Percentiles rank a stretch among this genome's conserved stretches.
Evolutionary conservation across 169 alveolate genomes (phyloP).

Genomic region (Eimeria falciformis): DNA sequence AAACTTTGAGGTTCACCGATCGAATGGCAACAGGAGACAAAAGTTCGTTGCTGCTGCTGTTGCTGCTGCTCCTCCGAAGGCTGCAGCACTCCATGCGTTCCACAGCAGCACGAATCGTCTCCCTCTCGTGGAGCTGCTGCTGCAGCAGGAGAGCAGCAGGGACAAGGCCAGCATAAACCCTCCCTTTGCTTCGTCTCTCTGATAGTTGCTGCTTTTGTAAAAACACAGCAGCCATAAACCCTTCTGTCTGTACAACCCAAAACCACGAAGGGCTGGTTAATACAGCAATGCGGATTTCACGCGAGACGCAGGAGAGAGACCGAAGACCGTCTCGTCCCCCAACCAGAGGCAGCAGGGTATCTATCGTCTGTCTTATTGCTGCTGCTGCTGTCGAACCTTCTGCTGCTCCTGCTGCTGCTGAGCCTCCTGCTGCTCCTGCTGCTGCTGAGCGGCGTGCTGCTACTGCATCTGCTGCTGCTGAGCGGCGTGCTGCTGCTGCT

Average conservation of each 20-base stretch:
- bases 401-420: not conserved
- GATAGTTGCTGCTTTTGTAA: not conserved
- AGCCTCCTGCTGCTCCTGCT: constrained; percentile 22
- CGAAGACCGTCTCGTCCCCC: constrained; percentile 23
- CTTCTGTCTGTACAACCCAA: not conserved
- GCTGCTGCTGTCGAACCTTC: not conserved
- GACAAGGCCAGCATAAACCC: constrained; percentile 1
- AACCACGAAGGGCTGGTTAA: not conserved
- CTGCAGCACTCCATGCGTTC: constrained; percentile 6
- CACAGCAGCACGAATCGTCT: not conserved
- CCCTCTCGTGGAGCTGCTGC: not conserved
- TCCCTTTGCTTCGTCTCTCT: constrained; percentile 42
- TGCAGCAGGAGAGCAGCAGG: constrained; percentile 14
- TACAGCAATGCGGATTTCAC: not conserved
- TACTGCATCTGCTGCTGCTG: not conserved
- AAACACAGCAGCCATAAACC: not conserved
- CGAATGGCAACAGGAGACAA: constrained; percentile 81
- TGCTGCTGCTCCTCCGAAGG: constrained; percentile 29
- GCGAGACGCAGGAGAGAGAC: not conserved
- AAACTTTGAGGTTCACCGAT: constrained; percentile 84
- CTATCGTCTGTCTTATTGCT: not conserved
- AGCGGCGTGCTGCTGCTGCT: not conserved
- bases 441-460: constrained; percentile 26
- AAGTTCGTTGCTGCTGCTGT: not conserved
- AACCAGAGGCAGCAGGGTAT: not conserved